Percentiles rank a stretch among this genome's conserved stretches.
These are phyloP conservation scores for Sarocladiaceae sp. DNA, from an alignment of 2,329 filamentous ascomycete genomes.

Conservation along the genomic window DNA sequence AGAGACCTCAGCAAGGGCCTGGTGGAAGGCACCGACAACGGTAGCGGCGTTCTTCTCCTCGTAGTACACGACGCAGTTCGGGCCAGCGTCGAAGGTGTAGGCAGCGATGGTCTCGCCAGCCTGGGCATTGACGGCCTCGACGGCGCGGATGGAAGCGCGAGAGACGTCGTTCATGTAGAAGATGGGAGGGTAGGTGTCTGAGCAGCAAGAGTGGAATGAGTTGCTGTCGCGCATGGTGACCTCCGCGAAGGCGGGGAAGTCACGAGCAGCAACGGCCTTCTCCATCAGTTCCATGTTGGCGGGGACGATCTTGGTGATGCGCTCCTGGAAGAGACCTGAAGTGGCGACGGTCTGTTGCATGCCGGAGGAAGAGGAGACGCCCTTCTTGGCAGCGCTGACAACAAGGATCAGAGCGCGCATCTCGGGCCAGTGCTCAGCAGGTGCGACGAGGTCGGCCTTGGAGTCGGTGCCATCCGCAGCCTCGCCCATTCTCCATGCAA, in stretches of 20 bases:
- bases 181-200: slow-evolving; percentile 95
- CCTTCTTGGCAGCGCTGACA: slow-evolving; percentile 91
- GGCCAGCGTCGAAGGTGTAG: slow-evolving; percentile 96
- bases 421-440: slow-evolving; percentile 86
- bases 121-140: slow-evolving; percentile 80
- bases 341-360: slow-evolving; percentile 98
- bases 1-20: slow-evolving; percentile 55
- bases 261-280: slow-evolving; percentile 67
- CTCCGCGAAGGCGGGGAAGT: slow-evolving; percentile 84
- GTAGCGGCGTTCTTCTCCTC: slow-evolving; percentile 69
- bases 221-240: slow-evolving; percentile 97
- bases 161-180: slow-evolving; percentile 98
- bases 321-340: slow-evolving; percentile 77
- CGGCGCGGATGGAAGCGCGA: slow-evolving; percentile 78
- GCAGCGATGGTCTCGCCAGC: slow-evolving; percentile 80
- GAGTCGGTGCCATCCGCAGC: slow-evolving; percentile 80
- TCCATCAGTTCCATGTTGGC: slow-evolving; percentile 81
- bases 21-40: slow-evolving; percentile 76
- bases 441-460: slow-evolving; percentile 81
- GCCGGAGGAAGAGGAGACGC: slow-evolving; percentile 83
- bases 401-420: slow-evolving; percentile 94
- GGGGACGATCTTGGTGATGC: slow-evolving; percentile 74
- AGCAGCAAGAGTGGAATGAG: slow-evolving; percentile 90
- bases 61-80: slow-evolving; percentile 96
- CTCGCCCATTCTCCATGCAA: slow-evolving; percentile 83